Evolutionary conservation across 306 rosid species (phyloP), one percentile per base, ranked within the genome.

Genomic region (Psophocarpus tetragonolobus): DNA sequence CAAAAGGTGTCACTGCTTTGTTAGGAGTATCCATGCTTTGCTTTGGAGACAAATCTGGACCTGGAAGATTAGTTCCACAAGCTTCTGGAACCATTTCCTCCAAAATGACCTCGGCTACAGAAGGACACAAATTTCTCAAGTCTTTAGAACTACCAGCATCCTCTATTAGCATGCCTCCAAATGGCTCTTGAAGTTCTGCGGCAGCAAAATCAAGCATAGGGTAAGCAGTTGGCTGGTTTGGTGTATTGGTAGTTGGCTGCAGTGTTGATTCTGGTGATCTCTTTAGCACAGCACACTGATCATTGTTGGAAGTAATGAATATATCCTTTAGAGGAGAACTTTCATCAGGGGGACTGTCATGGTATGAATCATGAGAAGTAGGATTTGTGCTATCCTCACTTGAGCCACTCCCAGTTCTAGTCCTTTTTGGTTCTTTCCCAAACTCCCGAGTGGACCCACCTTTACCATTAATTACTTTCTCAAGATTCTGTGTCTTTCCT

Each of bases 141-240:
- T 94, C 97, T 80, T 89, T 89, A 5, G 97, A 92, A 79, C 95
- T 94, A 48, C 98, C 98, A 5, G 92, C 89, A 82, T 89, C 98
- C 82, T 88, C 90, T 39, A 94, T 36, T 32, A 85, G 89, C 93
- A 89, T 89, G 67, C 90, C 97, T 74, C 95, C 90, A 76, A 87
- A 90, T 48, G 87, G 83, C 85, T 92, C 91, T 80, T 89, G 85
- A 27, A 81, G 79, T 80, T 91, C 97, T 30, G 86, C 48, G 15
- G 71, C 61, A 47, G 80, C 78, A 10, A 84, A 58, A 13, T 85
- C 87, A 0, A 81, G 83, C 26, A 83, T 66, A 4, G 80, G 47
- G 80, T 71, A 79, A n/a, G 79, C 20, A 44, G 73, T 74, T 39
- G 86, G 61, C 48, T 54, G 39, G 51, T 73, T 80, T 13, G 56